Percentiles rank a stretch among this genome's conserved stretches.
phyloP scores from a whole-genome alignment of 78 protist species.

The Dictyostelium discoideum region DNA sequence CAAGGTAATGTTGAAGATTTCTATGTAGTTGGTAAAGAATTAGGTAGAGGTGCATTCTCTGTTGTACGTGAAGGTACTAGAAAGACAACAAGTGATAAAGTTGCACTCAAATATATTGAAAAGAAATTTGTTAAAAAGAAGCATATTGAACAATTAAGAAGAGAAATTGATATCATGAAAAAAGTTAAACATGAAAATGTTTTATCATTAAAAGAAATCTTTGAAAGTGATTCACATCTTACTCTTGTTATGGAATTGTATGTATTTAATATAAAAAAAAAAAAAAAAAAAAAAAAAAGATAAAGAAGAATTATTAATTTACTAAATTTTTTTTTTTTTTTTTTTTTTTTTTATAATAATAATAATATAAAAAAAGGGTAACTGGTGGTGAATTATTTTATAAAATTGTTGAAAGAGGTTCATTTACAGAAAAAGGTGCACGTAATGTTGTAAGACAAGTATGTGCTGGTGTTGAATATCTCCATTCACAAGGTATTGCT shows the following conservation, averaged over 20 bases:
- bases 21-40: conserved; percentile 75
- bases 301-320: not conserved
- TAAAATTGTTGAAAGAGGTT: conserved; percentile 83
- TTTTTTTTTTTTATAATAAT: not conserved
- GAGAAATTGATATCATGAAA: conserved; percentile 89
- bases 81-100: conserved; percentile 55
- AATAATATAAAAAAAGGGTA: not conserved
- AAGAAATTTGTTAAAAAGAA: conserved; percentile 86
- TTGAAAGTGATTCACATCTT: conserved; percentile 71
- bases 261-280: not conserved
- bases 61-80: conserved; percentile 83
- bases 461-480: conserved; percentile 81
- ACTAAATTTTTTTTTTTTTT: not conserved
- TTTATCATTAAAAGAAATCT: conserved; percentile 81
- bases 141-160: conserved; percentile 66
- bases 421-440: conserved; percentile 82
- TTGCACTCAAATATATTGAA: conserved; percentile 81
- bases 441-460: conserved; percentile 86
- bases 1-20: conserved; percentile 76
- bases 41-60: conserved; percentile 87
- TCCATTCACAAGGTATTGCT: conserved; percentile 87
- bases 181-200: conserved; percentile 84
- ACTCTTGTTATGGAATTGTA: conserved; percentile 81
- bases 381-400: conserved; percentile 88
- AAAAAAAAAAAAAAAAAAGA: not conserved